Evolutionary conservation across 345 rosid genomes (phyloP).

Genomic region (Isatis tinctoria): DNA sequence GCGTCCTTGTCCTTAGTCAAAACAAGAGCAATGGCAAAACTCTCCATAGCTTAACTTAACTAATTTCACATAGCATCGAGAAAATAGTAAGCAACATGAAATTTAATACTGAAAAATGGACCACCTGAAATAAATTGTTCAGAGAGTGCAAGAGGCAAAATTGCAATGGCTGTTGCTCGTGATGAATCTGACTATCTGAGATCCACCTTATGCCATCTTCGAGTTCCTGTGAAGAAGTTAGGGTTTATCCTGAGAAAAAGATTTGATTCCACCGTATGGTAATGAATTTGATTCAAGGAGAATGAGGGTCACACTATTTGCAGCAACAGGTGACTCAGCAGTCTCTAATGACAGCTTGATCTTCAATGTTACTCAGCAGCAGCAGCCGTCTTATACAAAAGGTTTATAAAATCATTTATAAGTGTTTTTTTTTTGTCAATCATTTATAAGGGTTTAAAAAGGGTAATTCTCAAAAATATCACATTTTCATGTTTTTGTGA

Average conservation of each 20-base stretch:
- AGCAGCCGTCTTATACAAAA: no score
- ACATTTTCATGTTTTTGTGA: no score
- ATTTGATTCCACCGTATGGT: no score
- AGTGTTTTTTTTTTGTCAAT: no score
- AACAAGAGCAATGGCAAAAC: neutral
- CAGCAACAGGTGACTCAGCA: no score
- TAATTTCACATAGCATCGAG: neutral
- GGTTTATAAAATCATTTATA: no score
- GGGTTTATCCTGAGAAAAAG: neutral
- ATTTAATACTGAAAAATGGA: neutral
- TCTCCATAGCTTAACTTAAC: neutral
- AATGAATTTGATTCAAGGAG: no score
- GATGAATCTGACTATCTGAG: conserved; percentile 59
- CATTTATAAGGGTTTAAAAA: no score
- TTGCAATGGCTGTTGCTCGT: conserved; percentile 77
- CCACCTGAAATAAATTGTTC: conserved; percentile 92
- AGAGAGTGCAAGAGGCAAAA: conserved; percentile 85
- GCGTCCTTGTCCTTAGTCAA: conserved; percentile 52
- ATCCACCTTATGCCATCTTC: conserved; percentile 38
- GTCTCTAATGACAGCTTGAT: no score
- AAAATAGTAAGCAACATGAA: neutral
- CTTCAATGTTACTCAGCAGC: no score
- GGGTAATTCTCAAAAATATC: no score
- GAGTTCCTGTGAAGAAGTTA: neutral
- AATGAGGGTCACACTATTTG: no score